Evolutionary conservation across 371 early-diverging fungal species (phyloP).

Genomic region (Entomophthora muscae): DNA sequence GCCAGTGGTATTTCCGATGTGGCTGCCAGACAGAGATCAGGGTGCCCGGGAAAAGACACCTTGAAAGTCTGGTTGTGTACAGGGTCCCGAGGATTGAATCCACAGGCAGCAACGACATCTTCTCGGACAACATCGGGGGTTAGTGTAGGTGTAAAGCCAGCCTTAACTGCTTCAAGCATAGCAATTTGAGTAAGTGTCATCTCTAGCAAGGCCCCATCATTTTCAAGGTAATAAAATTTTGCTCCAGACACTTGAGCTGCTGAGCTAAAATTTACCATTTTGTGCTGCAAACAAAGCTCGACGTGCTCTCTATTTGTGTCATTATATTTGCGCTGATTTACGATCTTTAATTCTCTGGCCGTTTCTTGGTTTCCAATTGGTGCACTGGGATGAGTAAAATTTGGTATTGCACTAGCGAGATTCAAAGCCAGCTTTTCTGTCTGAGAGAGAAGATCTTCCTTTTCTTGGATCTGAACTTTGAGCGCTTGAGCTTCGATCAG

Average conservation of each 20-base stretch:
- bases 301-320: constrained; percentile 38
- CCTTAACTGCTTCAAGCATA: constrained; percentile 43
- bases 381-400: constrained; percentile 38
- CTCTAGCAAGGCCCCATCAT: constrained; percentile 69
- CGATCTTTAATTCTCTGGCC: constrained; percentile 26
- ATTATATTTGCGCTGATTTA: constrained; percentile 16
- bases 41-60: constrained; percentile 17
- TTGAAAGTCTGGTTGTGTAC: constrained; percentile 74
- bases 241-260: constrained; percentile 71
- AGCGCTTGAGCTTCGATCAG: constrained; percentile 24
- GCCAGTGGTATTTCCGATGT: constrained; percentile 90
- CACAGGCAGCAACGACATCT: constrained; percentile 71
- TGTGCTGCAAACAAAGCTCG: constrained; percentile 32
- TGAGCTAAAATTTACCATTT: constrained; percentile 66
- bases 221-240: constrained; percentile 72
- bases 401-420: constrained; percentile 45
- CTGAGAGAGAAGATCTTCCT: constrained; percentile 19
- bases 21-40: constrained; percentile 49
- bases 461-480: constrained; percentile 21
- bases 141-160: constrained; percentile 56
- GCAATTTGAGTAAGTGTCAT: constrained; percentile 73
- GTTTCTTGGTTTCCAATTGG: constrained; percentile 47
- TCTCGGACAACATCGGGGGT: constrained; percentile 75
- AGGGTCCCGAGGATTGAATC: constrained; percentile 60
- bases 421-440: constrained; percentile 26